These are phyloP conservation scores for cucumber (Cucumis sativus) DNA, from an alignment of 306 rosid species.

Conservation along the genomic window DNA sequence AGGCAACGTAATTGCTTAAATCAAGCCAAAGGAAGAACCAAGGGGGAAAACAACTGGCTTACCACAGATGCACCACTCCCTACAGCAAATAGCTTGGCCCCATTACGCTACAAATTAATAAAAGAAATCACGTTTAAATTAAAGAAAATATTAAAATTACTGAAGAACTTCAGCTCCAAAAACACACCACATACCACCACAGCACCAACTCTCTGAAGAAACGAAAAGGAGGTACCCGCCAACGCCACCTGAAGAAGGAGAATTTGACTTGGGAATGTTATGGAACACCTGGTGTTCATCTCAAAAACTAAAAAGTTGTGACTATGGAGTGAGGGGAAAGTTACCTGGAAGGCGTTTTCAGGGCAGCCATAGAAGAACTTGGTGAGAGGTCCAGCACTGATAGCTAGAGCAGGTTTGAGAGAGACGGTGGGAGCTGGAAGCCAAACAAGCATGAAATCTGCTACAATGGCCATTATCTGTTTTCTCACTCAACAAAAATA, in stretches of 20 bases:
- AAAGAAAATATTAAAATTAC: not conserved
- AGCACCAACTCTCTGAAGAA: constrained; percentile 33
- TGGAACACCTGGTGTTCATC: not conserved
- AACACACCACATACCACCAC: constrained; percentile 20
- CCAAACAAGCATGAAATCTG: constrained; percentile 50
- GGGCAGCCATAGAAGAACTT: constrained; percentile 93
- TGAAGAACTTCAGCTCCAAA: not conserved
- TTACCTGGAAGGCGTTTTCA: constrained; percentile 90
- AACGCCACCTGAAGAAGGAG: constrained; percentile 27
- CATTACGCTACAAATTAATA: constrained; percentile 23
- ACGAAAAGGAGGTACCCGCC: constrained; percentile 28
- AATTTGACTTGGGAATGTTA: not conserved
- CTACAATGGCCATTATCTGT: constrained; percentile 41
- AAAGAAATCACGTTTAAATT: not conserved
- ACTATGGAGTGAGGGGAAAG: not conserved
- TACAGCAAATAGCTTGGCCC: constrained; percentile 31
- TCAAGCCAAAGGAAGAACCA: not conserved
- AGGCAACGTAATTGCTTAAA: not conserved
- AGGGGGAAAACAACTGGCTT: not conserved
- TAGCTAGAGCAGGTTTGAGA: constrained; percentile 55
- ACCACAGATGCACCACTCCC: constrained; percentile 40
- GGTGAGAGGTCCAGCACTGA: constrained; percentile 54
- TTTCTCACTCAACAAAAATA: not conserved
- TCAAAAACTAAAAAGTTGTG: not conserved
- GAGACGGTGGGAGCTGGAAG: constrained; percentile 83